Evolutionary conservation across 2,329 filamentous ascomycete genomes (phyloP).

Genomic region (Ceratocystis cacaofunesta): DNA sequence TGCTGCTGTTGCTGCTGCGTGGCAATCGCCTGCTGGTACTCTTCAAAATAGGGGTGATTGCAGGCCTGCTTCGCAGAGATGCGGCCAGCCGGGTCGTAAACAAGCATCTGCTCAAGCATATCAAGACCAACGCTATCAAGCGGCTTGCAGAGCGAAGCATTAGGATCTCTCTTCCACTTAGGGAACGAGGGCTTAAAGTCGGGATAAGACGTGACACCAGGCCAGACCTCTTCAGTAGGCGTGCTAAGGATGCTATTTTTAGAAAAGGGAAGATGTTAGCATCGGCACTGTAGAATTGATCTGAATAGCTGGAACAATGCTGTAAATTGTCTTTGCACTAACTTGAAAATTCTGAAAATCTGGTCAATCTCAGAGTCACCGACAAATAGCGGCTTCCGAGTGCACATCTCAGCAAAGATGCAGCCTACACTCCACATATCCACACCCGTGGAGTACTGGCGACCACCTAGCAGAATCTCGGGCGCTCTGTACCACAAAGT

Average conservation of each 20-base stretch:
- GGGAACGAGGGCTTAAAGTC: slow-evolving; percentile 89
- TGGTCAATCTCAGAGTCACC: slow-evolving; percentile 57
- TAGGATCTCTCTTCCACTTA: slow-evolving; percentile 66
- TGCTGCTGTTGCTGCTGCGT: neutral
- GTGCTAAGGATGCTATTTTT: slow-evolving; percentile 50
- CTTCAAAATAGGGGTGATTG: slow-evolving; percentile 65
- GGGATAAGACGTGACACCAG: slow-evolving; percentile 83
- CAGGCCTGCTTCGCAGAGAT: slow-evolving; percentile 83
- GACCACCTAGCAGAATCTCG: slow-evolving; percentile 77
- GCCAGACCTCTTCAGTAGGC: slow-evolving; percentile 68
- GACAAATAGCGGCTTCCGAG: slow-evolving; percentile 79
- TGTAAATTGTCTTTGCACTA: neutral
- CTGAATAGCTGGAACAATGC: neutral
- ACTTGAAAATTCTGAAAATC: slow-evolving; percentile 50
- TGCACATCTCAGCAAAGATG: slow-evolving; percentile 96
- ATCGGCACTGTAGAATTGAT: neutral
- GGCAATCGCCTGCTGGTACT: slow-evolving; percentile 12
- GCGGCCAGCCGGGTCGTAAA: slow-evolving; percentile 74
- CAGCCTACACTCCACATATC: slow-evolving; percentile 94
- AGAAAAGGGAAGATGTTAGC: neutral
- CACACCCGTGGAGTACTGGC: slow-evolving; percentile 85
- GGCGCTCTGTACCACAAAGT: slow-evolving; percentile 87
- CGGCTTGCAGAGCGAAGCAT: slow-evolving; percentile 50
- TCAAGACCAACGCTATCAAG: slow-evolving; percentile 60
- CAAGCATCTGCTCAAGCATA: slow-evolving; percentile 54